These are phyloP conservation scores for Verticillium longisporum DNA, from an alignment of 2,329 filamentous ascomycete species.

Conservation along the genomic window DNA sequence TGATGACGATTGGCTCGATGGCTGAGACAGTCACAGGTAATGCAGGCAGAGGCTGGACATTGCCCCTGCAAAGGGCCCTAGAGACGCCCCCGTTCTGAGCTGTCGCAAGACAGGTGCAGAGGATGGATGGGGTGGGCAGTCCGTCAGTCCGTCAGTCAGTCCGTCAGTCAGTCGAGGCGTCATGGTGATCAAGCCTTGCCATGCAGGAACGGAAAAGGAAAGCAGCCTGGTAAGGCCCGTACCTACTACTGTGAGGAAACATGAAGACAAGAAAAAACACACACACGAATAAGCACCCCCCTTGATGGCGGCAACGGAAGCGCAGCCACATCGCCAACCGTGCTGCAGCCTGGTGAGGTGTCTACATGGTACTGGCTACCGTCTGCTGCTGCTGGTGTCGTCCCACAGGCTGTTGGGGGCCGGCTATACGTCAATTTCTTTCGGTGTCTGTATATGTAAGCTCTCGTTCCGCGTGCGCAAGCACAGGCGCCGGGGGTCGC, in stretches of 20 bases:
- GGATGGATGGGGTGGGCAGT: background rate
- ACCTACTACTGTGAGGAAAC: too few relatives aligned
- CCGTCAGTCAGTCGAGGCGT: background rate
- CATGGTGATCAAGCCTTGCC: background rate
- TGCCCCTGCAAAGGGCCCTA: background rate
- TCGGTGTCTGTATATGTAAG: too few relatives aligned
- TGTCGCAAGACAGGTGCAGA: background rate
- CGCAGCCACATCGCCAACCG: background rate
- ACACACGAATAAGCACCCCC: background rate
- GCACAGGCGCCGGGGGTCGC: background rate
- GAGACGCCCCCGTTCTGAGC: background rate
- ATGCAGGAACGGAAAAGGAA: constrained; percentile 1
- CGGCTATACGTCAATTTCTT: background rate
- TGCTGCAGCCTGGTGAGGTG: too few relatives aligned
- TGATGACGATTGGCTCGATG: background rate
- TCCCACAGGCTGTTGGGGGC: background rate
- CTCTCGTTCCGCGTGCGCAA: background rate
- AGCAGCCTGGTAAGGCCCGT: background rate
- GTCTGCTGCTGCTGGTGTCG: too few relatives aligned
- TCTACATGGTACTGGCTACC: too few relatives aligned
- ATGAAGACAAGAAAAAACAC: background rate
- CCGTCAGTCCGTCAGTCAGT: too few relatives aligned
- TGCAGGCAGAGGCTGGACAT: background rate
- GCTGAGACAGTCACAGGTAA: background rate
- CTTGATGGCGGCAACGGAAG: background rate